These are phyloP conservation scores for Paraconiothyrium brasiliense DNA, from an alignment of 2,329 filamentous ascomycete genomes.

Conservation along the genomic window DNA sequence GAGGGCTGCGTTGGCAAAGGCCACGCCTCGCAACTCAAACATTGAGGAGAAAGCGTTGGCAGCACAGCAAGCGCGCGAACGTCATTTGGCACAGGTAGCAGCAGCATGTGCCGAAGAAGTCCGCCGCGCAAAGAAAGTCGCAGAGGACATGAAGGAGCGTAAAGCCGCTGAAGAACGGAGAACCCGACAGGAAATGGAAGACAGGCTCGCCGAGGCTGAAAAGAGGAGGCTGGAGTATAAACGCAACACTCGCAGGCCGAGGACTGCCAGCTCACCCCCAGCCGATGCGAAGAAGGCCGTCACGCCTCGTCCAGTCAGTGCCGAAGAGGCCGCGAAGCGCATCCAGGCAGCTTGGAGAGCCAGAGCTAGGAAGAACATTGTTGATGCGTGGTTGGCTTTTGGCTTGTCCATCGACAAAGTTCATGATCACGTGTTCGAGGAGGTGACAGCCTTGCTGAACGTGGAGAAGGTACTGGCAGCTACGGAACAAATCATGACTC, in stretches of 20 bases:
- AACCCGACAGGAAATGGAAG: slow-evolving; percentile 78
- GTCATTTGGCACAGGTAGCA: slow-evolving; percentile 82
- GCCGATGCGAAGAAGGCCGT: slow-evolving; percentile 49
- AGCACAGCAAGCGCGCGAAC: slow-evolving; percentile 79
- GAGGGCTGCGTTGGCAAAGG: slow-evolving; percentile 77
- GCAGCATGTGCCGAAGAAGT: slow-evolving; percentile 85
- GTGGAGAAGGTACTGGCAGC: slow-evolving; percentile 71
- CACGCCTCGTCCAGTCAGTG: slow-evolving; percentile 55
- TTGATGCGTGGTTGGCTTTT: slow-evolving; percentile 72
- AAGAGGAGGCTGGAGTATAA: slow-evolving; percentile 68
- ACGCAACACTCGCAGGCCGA: slow-evolving; percentile 65
- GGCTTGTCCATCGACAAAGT: slow-evolving; percentile 76
- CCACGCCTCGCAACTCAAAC: slow-evolving; percentile 70
- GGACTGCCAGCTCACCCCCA: slow-evolving; percentile 63
- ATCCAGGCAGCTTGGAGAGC: slow-evolving; percentile 78
- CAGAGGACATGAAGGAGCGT: slow-evolving; percentile 82
- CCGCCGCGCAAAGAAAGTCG: slow-evolving; percentile 81
- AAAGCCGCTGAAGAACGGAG: slow-evolving; percentile 77
- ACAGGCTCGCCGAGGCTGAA: slow-evolving; percentile 80
- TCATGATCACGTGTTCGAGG: slow-evolving; percentile 75
- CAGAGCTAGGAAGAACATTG: slow-evolving; percentile 64
- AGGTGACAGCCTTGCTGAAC: slow-evolving; percentile 74
- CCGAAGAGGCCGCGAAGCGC: slow-evolving; percentile 69
- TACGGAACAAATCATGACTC: slow-evolving; percentile 72
- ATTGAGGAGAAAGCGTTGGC: slow-evolving; percentile 81